These are phyloP conservation scores for Pyrenochaeta sp. DNA, from an alignment of 2,329 filamentous ascomycete genomes.

Conservation along the genomic window DNA sequence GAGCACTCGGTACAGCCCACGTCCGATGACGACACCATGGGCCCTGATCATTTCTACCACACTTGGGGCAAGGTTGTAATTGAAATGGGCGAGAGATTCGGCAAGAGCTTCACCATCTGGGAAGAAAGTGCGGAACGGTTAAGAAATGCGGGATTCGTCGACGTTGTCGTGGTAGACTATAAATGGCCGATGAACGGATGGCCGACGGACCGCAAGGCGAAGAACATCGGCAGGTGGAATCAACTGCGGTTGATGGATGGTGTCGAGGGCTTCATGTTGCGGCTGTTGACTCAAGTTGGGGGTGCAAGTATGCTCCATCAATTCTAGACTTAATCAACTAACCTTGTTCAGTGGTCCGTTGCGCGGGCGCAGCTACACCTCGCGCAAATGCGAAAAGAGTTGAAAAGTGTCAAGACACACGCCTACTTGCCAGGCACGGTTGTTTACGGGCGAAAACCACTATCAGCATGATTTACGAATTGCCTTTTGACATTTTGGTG, in stretches of 20 bases:
- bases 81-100: constrained; percentile 47
- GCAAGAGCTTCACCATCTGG: constrained; percentile 48
- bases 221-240: constrained; percentile 49
- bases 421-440: constrained; percentile 48
- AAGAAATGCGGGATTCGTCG: constrained; percentile 43
- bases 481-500: not conserved
- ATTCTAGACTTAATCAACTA: not conserved
- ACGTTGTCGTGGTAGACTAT: constrained; percentile 39
- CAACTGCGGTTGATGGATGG: constrained; percentile 46
- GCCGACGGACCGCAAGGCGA: constrained; percentile 38
- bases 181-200: constrained; percentile 50
- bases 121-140: constrained; percentile 42
- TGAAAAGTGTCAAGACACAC: constrained; percentile 43
- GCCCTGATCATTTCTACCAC: constrained; percentile 45
- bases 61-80: constrained; percentile 45
- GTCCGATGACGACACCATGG: constrained; percentile 52
- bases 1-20: constrained; percentile 52
- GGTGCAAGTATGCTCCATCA: constrained; percentile 26
- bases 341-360: constrained; percentile 35
- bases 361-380: constrained; percentile 46
- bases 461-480: constrained; percentile 12
- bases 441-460: constrained; percentile 46
- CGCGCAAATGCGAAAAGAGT: constrained; percentile 45
- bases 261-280: constrained; percentile 48
- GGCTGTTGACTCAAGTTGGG: constrained; percentile 45